Percentiles rank a stretch among this genome's conserved stretches.
Evolutionary conservation across 768 basidiomycete species (phyloP).

Genomic region (Dioszegia crocea): DNA sequence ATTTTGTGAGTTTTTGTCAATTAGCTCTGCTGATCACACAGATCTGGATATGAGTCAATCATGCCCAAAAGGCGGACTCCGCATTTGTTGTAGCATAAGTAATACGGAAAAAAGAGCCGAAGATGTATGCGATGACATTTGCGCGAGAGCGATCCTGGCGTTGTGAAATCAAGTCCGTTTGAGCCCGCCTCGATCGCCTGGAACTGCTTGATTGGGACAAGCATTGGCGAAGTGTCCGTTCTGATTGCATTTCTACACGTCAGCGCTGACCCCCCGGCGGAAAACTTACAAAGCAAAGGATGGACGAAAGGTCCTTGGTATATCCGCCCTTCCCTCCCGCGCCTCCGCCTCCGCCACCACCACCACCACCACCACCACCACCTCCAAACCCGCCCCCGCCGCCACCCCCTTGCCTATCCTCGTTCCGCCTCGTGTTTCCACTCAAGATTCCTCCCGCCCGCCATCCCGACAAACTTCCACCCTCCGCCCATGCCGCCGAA

Average conservation of each 20-base stretch:
- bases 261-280: constrained; percentile 3
- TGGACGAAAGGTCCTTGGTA: constrained; percentile 43
- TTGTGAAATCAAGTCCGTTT: constrained; percentile 1
- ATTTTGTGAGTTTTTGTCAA: not conserved
- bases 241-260: constrained; percentile 66
- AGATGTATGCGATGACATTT: not conserved
- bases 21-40: not conserved
- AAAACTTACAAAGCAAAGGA: constrained; percentile 49
- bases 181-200: constrained; percentile 80
- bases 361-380: constrained; percentile 53
- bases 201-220: constrained; percentile 83
- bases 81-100: not conserved
- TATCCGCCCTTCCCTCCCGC: constrained; percentile 31
- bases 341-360: constrained; percentile 37
- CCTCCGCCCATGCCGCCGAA: constrained; percentile 46
- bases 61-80: not conserved
- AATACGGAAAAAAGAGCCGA: too few relatives aligned
- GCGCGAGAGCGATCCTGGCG: not conserved
- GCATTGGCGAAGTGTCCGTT: constrained; percentile 94
- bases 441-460: constrained; percentile 36
- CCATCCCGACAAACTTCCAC: constrained; percentile 35
- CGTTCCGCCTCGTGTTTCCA: constrained; percentile 29
- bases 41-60: not conserved
- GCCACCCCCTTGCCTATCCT: constrained; percentile 56
- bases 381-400: constrained; percentile 39